A percentile compares a stretch with the other conserved stretches of the same genome.
Conservation (phyloP, 306 rosid species). For the Sesbania bispinosa region DNA sequence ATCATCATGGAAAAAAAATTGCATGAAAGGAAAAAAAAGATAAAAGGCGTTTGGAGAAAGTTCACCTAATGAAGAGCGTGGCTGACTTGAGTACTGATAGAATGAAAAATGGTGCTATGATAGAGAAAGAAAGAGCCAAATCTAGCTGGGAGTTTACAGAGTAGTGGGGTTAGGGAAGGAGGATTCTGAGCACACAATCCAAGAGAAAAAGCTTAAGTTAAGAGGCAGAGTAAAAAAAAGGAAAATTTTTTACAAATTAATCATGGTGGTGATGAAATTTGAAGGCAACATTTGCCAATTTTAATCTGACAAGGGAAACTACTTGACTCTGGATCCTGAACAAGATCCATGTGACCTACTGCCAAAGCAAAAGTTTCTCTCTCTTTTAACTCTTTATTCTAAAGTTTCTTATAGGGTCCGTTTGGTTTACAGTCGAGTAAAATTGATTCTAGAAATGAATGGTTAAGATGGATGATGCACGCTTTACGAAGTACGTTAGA, state of each 20-base stretch:
- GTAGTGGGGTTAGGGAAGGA: slow-evolving; percentile 28
- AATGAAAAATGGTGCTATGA: too few species aligned
- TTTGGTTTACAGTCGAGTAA: too few species aligned
- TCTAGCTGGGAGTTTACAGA: slow-evolving; percentile 32
- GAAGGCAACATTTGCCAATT: slow-evolving; percentile 44
- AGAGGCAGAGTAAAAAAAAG: too few species aligned
- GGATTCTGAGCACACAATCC: slow-evolving; percentile 49
- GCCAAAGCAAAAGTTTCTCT: slow-evolving; percentile 34
- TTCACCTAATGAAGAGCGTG: slow-evolving; percentile 14
- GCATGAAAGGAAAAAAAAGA: slow-evolving; percentile 33
- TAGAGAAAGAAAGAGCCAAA: slow-evolving; percentile 41
- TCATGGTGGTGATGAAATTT: slow-evolving; percentile 31
- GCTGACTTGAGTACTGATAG: slow-evolving; percentile 15
- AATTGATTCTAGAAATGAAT: too few species aligned
- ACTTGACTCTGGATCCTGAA: slow-evolving; percentile 39
- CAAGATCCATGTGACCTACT: slow-evolving; percentile 59
- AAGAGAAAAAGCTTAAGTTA: slow-evolving; percentile 25
- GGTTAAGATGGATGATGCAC: too few species aligned
- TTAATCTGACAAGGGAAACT: slow-evolving; percentile 55
- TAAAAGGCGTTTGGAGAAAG: slow-evolving; percentile 35
- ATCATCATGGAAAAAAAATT: slow-evolving; percentile 20
- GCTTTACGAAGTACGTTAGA: too few species aligned
- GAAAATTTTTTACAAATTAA: too few species aligned
- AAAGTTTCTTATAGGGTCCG: slow-evolving; percentile 13
- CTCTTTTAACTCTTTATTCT: slow-evolving; percentile 22